Evolutionary conservation across 441 rosid genomes (phyloP), one percentile per base, ranked within the genome.

Genomic region (Melastoma candidum): DNA sequence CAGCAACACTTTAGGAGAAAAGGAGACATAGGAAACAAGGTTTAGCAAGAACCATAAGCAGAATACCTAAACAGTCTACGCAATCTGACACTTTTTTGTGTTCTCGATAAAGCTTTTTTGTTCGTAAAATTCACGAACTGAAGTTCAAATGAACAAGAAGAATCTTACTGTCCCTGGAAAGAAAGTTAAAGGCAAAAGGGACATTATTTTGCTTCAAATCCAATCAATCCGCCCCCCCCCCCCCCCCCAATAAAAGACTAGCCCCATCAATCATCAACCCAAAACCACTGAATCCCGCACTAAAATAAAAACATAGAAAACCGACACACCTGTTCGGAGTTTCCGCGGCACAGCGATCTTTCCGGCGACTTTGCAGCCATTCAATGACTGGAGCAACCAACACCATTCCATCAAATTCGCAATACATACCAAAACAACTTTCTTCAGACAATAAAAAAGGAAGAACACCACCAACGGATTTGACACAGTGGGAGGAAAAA

Each of bases 291-390:
- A 36, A 36, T 1, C 8, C 41, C 7, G 41, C 41, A 36, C 41
- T 6, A 36, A 36, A 36, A 36, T 2, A 6, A 36, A 36, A 36
- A 36, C 7, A 36, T 36, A 36, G 41, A 9, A 36, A 29, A 36
- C 41, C 7, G 8, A 67, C 76, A 63, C 71, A 90, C 98, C 96
- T 75, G 98, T 87, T 57, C 98, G 96, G 65, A 85, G 79, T 84
- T 83, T 90, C 61, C 96, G 77, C 22, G 98, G 98, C 63, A 90
- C 81, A 67, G 90, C 74, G 70, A 90, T 82, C 72, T 81, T 90
- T 74, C 66, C 76, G 63, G 75, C 87, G 57, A 79, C 83, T 62
- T 73, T 73, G 63, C 58, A 70, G 57, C 72, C 84, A 56, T 76
- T 67, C 53, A 71, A 60, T 57, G 64, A 63, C 88, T 79, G 72